Percentiles rank a stretch among this genome's conserved stretches.
Evolutionary conservation across 2,329 filamentous ascomycete genomes (phyloP).

Genomic region (Onygenales sp.): DNA sequence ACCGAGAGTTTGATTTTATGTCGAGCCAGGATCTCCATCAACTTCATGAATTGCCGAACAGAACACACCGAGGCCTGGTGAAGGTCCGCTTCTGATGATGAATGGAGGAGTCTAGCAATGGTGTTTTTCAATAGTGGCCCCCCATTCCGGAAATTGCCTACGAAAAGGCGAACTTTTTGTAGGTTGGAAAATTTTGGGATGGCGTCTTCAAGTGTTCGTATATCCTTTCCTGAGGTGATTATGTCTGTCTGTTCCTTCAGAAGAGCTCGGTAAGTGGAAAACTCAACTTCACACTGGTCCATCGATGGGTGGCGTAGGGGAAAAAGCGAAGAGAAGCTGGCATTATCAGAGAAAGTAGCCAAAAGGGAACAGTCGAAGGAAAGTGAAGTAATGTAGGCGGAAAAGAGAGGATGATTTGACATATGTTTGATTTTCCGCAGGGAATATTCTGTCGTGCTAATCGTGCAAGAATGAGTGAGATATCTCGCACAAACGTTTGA

Average conservation of each 20-base stretch:
- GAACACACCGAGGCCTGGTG: constrained; percentile 1
- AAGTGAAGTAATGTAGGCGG: constrained; percentile 1
- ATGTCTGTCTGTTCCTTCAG: neutral
- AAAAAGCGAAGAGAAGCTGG: neutral
- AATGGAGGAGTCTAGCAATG: neutral
- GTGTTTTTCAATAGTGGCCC: neutral
- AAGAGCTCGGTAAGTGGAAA: neutral
- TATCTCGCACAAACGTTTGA: constrained; percentile 2
- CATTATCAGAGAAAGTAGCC: neutral
- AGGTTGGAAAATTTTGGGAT: neutral
- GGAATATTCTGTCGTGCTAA: neutral
- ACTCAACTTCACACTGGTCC: neutral
- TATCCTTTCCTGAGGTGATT: neutral
- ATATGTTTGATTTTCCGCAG: constrained; percentile 1
- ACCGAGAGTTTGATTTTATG: neutral
- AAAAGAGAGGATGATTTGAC: constrained; percentile 1
- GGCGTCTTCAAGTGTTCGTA: neutral
- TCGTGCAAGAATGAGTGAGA: neutral
- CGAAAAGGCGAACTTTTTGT: neutral
- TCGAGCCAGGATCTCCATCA: neutral
- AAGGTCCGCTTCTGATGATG: neutral
- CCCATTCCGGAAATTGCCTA: neutral
- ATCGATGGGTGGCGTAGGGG: neutral
- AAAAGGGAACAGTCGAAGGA: constrained; percentile 2
- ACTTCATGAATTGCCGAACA: neutral